Evolutionary conservation across 2,329 filamentous ascomycete genomes (phyloP), one percentile per base, ranked within the genome.

Genomic region (Ramichloridium luteum): DNA sequence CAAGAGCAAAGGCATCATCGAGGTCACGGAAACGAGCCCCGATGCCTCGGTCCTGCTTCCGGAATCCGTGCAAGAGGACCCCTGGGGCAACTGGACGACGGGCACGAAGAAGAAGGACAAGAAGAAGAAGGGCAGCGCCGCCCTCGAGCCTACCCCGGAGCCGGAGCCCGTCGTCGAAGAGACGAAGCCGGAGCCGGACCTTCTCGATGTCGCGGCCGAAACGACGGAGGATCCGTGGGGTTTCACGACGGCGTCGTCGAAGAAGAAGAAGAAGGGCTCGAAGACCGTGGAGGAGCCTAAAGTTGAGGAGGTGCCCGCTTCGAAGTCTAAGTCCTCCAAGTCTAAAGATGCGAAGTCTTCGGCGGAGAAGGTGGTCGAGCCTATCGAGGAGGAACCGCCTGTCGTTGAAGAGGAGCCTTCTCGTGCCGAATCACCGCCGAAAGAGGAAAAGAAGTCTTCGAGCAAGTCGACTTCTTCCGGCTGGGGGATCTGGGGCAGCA

Each of bases 101-200:
- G 36, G 39, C 45, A 35, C 31, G 32, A 37, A 41, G 31, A 72
- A 71, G 55, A 67, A 68, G 47, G 72, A 72, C 50, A 55, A 57
- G 26, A 69, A 64, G 46, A 72, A 70, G 45, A 45, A 44, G 27
- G 36, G 30, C 20, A 34, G 28, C 13, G 27, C 35, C n/a, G n/a
- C n/a, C n/a, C 28, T 34, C 18, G 40, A 38, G 14, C 36, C 34
- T 10, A 25, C 63, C 5, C 50, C 66, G 18, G 31, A 42, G 6
- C 35, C 38, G 5, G 34, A 37, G 14, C 36, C 59, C 60, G 20
- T 55, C 65, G 43, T 60, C 67, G 39, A 38, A 12, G 28, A 30
- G 15, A 59, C 65, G 10, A 32, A 39, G 13, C 31, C 17, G 10
- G 34, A 31, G 9, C 36, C 39, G n/a, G 40, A 28, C 11, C 34